Evolutionary conservation across 1,139 yeast species (phyloP).

Genomic region (Yamadazyma diospyri): DNA sequence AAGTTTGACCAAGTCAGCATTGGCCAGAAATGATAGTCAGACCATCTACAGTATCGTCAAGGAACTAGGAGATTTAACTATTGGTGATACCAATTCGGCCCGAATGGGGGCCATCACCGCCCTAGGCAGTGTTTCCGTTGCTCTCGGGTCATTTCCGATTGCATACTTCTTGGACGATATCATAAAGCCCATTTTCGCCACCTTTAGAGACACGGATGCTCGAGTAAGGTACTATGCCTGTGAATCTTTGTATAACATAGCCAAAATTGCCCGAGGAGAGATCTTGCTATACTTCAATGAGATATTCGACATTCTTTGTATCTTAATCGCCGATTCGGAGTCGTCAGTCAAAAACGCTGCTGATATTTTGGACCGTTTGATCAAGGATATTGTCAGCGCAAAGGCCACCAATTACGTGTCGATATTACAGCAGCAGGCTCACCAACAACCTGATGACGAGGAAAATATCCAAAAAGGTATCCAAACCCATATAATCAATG

Average conservation of each 20-base stretch:
- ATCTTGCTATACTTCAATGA: constrained; percentile 88
- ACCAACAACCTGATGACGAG: constrained; percentile 14
- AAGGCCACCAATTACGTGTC: constrained; percentile 90
- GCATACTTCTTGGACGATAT: constrained; percentile 76
- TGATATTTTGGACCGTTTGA: constrained; percentile 81
- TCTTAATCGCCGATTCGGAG: constrained; percentile 87
- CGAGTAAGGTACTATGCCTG: constrained; percentile 96
- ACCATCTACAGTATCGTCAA: constrained; percentile 53
- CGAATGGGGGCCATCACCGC: constrained; percentile 53
- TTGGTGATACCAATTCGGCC: constrained; percentile 41
- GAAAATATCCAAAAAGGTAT: constrained; percentile 20
- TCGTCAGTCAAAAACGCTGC: constrained; percentile 95
- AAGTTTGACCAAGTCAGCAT: constrained; percentile 67
- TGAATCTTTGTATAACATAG: constrained; percentile 92
- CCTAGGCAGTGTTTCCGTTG: constrained; percentile 48
- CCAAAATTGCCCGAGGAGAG: constrained; percentile 96
- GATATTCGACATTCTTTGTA: constrained; percentile 88
- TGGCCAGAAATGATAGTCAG: constrained; percentile 64
- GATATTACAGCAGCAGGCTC: constrained; percentile 57
- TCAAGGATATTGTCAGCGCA: constrained; percentile 94
- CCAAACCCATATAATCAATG: constrained; percentile 44
- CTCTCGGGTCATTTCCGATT: constrained; percentile 46
- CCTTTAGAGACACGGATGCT: constrained; percentile 96
- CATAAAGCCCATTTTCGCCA: constrained; percentile 89
- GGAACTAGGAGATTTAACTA: constrained; percentile 42